Conservation (phyloP, 75 land plant species). For the Pinus albicaulis region DNA sequence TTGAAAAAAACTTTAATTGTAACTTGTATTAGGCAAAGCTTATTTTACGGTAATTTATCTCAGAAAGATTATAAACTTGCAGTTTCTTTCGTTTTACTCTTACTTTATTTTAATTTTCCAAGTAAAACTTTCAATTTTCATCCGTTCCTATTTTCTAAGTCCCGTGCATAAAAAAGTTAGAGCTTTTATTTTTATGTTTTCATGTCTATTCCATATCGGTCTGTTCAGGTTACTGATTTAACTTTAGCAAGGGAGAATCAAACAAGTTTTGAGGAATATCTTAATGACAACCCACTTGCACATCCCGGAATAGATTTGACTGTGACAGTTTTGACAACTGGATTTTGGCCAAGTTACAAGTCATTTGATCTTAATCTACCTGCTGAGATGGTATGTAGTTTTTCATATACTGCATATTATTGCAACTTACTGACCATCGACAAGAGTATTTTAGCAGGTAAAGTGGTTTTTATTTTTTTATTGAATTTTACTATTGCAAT, state of each 20-base stretch:
- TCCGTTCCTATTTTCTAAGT: too few species aligned
- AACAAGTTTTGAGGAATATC: slow-evolving; percentile 79
- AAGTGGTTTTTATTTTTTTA: not conserved
- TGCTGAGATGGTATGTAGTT: slow-evolving; percentile 74
- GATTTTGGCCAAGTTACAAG: slow-evolving; percentile 99
- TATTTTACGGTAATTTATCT: not conserved
- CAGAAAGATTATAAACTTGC: not conserved
- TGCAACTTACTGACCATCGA: not conserved
- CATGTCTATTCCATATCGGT: not conserved
- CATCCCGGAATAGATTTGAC: slow-evolving; percentile 95
- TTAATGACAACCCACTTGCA: slow-evolving; percentile 43
- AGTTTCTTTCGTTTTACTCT: not conserved
- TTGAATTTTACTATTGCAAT: slow-evolving; percentile 1
- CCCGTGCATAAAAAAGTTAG: not conserved
- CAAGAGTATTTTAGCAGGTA: not conserved
- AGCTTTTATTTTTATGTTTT: not conserved
- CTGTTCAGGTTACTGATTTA: slow-evolving; percentile 82
- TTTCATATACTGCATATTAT: not conserved
- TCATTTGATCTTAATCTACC: slow-evolving; percentile 93
- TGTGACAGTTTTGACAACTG: slow-evolving; percentile 93
- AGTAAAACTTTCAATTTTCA: too few species aligned
- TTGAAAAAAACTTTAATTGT: too few species aligned
- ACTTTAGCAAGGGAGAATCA: slow-evolving; percentile 94
- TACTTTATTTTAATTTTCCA: too few species aligned
- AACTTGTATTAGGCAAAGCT: not conserved